Evolutionary conservation across 2,329 filamentous ascomycete genomes (phyloP).

Genomic region (Drechslera avenae): DNA sequence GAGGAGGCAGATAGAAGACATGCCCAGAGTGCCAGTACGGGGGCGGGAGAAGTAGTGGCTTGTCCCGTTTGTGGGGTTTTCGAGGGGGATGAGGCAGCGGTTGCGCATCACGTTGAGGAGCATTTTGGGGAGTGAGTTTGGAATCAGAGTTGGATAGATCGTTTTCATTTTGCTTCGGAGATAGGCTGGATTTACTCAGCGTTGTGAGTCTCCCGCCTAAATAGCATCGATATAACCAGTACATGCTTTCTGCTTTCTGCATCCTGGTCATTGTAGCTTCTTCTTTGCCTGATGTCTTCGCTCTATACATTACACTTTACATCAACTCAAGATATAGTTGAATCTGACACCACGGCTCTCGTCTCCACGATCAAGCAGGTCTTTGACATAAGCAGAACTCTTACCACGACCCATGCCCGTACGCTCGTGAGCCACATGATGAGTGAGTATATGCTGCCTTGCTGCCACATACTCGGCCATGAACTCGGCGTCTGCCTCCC

Average conservation of each 20-base stretch:
- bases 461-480: constrained; percentile 3
- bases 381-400: not conserved
- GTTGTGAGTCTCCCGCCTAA: too few relatives aligned
- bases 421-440: constrained; percentile 18
- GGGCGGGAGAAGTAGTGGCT: constrained; percentile 35
- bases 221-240: too few relatives aligned
- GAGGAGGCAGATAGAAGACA: constrained; percentile 35
- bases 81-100: constrained; percentile 70
- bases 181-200: too few relatives aligned
- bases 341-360: not conserved
- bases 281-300: too few relatives aligned
- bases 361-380: not conserved
- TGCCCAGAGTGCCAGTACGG: constrained; percentile 23
- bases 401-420: not conserved
- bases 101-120: constrained; percentile 68
- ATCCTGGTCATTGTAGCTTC: too few relatives aligned
- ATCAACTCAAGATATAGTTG: not conserved
- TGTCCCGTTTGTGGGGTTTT: constrained; percentile 72
- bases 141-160: too few relatives aligned
- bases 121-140: constrained; percentile 54
- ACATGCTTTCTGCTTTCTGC: too few relatives aligned
- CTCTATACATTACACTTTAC: too few relatives aligned
- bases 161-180: too few relatives aligned
- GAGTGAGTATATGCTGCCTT: constrained; percentile 1
- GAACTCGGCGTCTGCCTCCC: constrained; percentile 1